phyloP scores from a whole-genome alignment of 139 green algal genomes.

The Eudorina sp. region DNA sequence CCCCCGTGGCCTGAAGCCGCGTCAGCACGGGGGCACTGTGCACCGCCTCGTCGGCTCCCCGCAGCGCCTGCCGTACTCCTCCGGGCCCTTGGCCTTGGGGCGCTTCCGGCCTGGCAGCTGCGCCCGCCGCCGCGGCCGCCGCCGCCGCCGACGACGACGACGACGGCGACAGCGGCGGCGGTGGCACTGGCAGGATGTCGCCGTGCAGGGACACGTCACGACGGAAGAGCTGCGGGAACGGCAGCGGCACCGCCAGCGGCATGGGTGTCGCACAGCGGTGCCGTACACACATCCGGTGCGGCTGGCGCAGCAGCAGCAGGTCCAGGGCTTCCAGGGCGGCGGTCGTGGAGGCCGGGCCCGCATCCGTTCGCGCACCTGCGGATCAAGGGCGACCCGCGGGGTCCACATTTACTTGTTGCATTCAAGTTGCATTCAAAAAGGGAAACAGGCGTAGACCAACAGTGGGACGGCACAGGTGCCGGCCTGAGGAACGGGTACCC shows the following conservation, averaged over 20 bases:
- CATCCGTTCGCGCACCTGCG: conserved; percentile 16
- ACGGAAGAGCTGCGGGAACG: conserved; percentile 54
- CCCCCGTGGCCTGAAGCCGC: conserved; percentile 33
- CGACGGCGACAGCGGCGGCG: too few relatives aligned
- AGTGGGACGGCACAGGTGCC: too few relatives aligned
- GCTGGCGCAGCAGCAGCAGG: conserved; percentile 42
- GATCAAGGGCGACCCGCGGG: background rate
- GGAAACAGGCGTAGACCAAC: too few relatives aligned
- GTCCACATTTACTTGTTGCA: too few relatives aligned
- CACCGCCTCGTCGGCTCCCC: conserved; percentile 4
- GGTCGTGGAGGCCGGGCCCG: conserved; percentile 4
- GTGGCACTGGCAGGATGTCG: background rate
- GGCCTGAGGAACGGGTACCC: too few relatives aligned
- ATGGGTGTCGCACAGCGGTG: conserved; percentile 56
- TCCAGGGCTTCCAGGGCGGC: conserved; percentile 51
- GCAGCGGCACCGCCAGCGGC: conserved; percentile 63
- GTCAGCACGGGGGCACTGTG: conserved; percentile 41
- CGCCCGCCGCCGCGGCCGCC: background rate
- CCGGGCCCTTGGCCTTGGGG: too few relatives aligned
- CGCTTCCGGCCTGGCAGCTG: background rate
- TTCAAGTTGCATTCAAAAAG: too few relatives aligned
- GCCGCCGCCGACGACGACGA: background rate
- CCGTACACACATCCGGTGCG: conserved; percentile 37
- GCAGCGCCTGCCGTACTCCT: too few relatives aligned
- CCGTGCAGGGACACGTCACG: background rate